Base-by-base conservation (phyloP, 2,329 filamentous ascomycete species). In the Paraconiothyrium brasiliense region DNA sequence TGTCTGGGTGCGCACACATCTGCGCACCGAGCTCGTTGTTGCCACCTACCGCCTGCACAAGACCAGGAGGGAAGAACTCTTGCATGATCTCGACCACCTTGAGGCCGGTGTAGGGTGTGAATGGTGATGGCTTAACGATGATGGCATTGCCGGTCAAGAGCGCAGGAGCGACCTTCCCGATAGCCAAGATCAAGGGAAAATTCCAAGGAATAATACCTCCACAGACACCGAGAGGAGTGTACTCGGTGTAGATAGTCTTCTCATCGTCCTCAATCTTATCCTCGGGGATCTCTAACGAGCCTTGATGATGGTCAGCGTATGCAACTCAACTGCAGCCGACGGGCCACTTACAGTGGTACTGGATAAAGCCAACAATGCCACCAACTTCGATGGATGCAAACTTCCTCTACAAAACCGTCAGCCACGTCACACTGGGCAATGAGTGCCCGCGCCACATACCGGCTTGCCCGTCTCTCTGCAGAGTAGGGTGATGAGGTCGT, bases 31-130 rank as follows among this genome's bases (percentile, higher is more conserved):
- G 83, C 46, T 81, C 79, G 66, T 90, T 87, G 55, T 86, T 86
- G 7, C 88, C 88, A 55, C 85, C 85, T 2, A 90, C 75, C 0
- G 81, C 84, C 68, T 90, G 87, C 1, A 90, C 71, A n/a, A 90
- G 86, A 43, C 88, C 88, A 0, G 86, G 83, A 1, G 87, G 87
- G 75, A 90, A 86, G 76, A 89, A 79, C 24, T 82, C 72, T 59
- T 85, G 81, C 0, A 82, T 86, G 2, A 90, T 72, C 73, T 90
- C 87, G 13, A 81, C 84, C n/a, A 88, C 70, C 74, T 90, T 90
- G 43, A 91, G 78, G 4, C 79, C 78, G 2, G 81, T 82, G 74
- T 88, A 89, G 6, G 86, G 86, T 0, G 86, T 87, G 71, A 84
- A 87, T 62, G 72, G 82, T 4, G 84, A 87, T 2, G 85, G 85